Base-by-base conservation (phyloP, 805 yeast species). In the Saturnispora kantuleensis region DNA sequence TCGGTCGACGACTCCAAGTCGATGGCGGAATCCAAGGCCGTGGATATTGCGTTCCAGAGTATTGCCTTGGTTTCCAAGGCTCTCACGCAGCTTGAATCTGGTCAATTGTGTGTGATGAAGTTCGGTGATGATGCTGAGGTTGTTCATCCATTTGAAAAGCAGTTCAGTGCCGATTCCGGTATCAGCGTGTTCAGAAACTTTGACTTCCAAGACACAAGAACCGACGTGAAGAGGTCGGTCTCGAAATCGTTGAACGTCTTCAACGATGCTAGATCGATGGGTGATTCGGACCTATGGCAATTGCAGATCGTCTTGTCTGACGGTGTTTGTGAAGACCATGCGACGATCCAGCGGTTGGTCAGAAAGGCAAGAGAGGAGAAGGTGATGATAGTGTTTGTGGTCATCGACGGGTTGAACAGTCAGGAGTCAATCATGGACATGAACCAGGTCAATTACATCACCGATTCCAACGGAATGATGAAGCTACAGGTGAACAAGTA, bases 1-100 rank as follows among this genome's bases (percentile, higher is more conserved):
- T 89, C 98, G 1, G 84, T 93, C 39, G 99, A 93, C 67, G 96
- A 93, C 60, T 93, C 98, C 29, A 88, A 86, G 62, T 90, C 97
- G 1, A 93, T 93, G 99, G 79, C 89, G 46, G 97, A 90, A 62
- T 83, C 96, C 18, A 79, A 82, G 52, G 81, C 94, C 32, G 90
- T 87, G 13, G 87, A 85, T 52, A 71, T 93, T 47, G 97, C 99
- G 0, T 88, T 88, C 75, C 90, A 93, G 57, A 82, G 95, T 59
- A 84, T 93, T 56, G 90, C 97, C 7, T 71, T 93, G 37, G 97
- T 93, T 2, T 81, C 96, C 3, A 89, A 87, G 62, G 96, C 98
- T 0, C 73, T 93, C 50, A 84, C 96, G 0, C 96, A 88, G 59
- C 69, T 93, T 46, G 99, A 94, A 64, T 80, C 96, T 33, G 98